Evolutionary conservation across 768 basidiomycete species (phyloP), one percentile per base, ranked within the genome.

Genomic region (Psilocybe cubensis): DNA sequence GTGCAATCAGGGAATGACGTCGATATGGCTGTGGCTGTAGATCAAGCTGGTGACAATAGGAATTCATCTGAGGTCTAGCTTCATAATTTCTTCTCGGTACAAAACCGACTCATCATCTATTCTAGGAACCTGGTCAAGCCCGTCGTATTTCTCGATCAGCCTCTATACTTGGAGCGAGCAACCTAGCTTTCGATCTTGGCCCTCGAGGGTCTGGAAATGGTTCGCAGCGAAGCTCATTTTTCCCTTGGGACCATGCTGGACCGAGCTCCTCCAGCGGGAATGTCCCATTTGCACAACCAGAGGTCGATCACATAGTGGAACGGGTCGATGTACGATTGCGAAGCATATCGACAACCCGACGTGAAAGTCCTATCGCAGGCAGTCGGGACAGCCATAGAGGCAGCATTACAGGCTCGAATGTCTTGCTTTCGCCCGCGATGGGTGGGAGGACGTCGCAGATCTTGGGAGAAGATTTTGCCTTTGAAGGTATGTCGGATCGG

Each of bases 51-150:
- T 6, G 47, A 23, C 9, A 45, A 62, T 57, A 65, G 61, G 12
- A 69, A 76, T 23, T 83, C 88, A 3, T 91, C 89, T 25, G 88
- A 92, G 78, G 89, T 81, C 64, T 10, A 57, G 6, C 53, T 38
- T 24, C 57, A 3, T 23, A 23, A 23, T 18, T 27, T 28, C 12
- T 29, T 17, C n/a, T 46, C 7, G 33, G 33, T 40, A 29, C 14
- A 18, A 9, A 51, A 10, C 11, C 21, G 10, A n/a, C 46, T 47
- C 12, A 52, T 20, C 23, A 11, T 21, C 18, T 7, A 24, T 10
- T 58, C n/a, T 63, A 92, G 92, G 91, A 92, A 74, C 91, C 91
- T 45, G 92, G 89, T 27, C 89, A 91, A 86, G 90, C 80, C n/a
- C 90, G 92, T 61, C 83, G 78, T n/a, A 75, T 74, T 29, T 90